Evolutionary conservation across 1,284 basidiomycete species (phyloP).

Genomic region (Marasmius oreades): DNA sequence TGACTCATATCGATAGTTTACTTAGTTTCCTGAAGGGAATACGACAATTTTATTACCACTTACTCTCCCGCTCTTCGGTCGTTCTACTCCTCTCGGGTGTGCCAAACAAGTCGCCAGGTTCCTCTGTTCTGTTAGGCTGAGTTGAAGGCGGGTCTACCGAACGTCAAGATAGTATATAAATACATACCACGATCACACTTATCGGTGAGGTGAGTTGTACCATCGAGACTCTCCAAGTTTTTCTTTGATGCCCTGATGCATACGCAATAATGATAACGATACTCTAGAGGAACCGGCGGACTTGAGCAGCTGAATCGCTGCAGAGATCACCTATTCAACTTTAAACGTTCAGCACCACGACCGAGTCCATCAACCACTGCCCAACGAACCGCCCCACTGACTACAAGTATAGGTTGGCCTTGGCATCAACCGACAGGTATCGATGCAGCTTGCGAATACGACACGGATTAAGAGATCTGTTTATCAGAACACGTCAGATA

Average conservation of each 20-base stretch:
- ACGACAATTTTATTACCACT: conserved; percentile 9
- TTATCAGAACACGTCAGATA: neutral
- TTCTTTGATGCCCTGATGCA: neutral
- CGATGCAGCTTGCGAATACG: conserved; percentile 9
- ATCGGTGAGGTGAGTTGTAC: neutral
- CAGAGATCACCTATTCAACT: neutral
- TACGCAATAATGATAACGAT: conserved; percentile 1
- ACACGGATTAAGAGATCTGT: conserved; percentile 2
- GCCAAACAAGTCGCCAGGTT: conserved; percentile 2
- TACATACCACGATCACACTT: conserved; percentile 2
- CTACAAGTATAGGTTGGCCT: conserved; percentile 1
- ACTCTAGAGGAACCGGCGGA: neutral
- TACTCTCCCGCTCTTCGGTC: conserved; percentile 3
- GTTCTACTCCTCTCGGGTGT: conserved; percentile 5
- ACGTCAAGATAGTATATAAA: neutral
- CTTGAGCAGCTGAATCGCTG: conserved; percentile 2
- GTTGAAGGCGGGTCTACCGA: neutral
- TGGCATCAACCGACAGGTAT: conserved; percentile 1
- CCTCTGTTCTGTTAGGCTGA: conserved; percentile 5
- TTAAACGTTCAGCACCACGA: neutral
- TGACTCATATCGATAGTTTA: too few relatives aligned
- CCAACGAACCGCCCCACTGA: conserved; percentile 8
- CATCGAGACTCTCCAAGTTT: neutral
- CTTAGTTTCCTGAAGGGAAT: conserved; percentile 9
- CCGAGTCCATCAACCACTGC: conserved; percentile 6